phyloP scores from a whole-genome alignment of 257 asterid species.

The Eustoma russellianum region DNA sequence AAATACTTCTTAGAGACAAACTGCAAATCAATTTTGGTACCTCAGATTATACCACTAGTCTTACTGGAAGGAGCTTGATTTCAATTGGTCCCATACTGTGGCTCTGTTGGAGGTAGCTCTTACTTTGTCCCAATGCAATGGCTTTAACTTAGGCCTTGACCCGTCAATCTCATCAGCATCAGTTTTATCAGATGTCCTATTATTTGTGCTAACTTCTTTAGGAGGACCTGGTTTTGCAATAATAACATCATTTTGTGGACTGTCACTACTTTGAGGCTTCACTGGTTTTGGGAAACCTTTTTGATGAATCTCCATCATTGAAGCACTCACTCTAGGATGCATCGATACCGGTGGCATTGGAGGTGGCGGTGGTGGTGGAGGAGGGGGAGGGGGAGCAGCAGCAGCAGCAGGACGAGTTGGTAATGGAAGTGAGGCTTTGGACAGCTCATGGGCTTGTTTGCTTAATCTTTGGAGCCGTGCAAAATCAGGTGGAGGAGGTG shows the following conservation, averaged over 20 bases:
- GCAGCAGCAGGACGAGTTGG: constrained; percentile 30
- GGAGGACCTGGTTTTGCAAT: constrained; percentile 18
- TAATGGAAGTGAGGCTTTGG: constrained; percentile 29
- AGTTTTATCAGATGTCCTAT: constrained; percentile 28
- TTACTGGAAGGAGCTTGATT: constrained; percentile 93
- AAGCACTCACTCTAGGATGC: no score
- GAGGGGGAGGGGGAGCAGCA: constrained; percentile 20
- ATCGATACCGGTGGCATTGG: constrained; percentile 31
- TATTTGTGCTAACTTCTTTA: constrained; percentile 20
- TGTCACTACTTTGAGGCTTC: constrained; percentile 25
- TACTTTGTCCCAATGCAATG: constrained; percentile 99
- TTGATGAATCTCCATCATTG: constrained; percentile 17
- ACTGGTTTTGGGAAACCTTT: constrained; percentile 21
- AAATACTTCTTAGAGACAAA: constrained; percentile 8
- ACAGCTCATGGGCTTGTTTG: constrained; percentile 32
- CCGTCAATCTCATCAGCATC: constrained; percentile 49
- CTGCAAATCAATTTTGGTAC: not conserved
- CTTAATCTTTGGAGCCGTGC: constrained; percentile 50
- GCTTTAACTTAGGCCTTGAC: constrained; percentile 68
- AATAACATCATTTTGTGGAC: constrained; percentile 23
- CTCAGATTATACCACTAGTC: constrained; percentile 19
- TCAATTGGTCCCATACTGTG: constrained; percentile 95
- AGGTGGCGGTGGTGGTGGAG: constrained; percentile 37
- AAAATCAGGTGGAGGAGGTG: constrained; percentile 86
- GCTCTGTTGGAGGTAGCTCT: constrained; percentile 82